phyloP scores from a whole-genome alignment of 1,284 basidiomycete genomes.

The Trametes hirsuta region DNA sequence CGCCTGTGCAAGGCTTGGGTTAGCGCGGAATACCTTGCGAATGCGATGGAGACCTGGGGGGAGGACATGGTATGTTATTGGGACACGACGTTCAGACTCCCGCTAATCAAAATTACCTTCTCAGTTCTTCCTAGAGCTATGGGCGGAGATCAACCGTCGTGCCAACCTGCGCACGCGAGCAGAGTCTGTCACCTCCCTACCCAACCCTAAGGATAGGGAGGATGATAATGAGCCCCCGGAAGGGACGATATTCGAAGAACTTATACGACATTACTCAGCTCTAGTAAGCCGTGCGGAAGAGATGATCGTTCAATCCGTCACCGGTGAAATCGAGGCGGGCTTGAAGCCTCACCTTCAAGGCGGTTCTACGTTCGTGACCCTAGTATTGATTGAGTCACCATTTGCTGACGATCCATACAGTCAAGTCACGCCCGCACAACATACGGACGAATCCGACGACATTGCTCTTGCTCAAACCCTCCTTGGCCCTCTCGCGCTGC shows the following conservation, averaged over 20 bases:
- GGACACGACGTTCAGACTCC: not conserved
- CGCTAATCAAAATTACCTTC: not conserved
- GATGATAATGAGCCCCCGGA: conserved; percentile 44
- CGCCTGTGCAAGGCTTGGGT: conserved; percentile 83
- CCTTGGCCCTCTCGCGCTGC: conserved; percentile 69
- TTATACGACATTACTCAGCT: conserved; percentile 64
- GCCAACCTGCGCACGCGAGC: conserved; percentile 56
- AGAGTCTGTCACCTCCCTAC: conserved; percentile 52
- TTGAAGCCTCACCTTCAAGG: conserved; percentile 63
- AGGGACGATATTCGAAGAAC: conserved; percentile 77
- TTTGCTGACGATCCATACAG: conserved; percentile 20
- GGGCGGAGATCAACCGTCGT: conserved; percentile 72
- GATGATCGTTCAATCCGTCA: conserved; percentile 82
- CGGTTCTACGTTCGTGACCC: conserved; percentile 20
- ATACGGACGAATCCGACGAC: conserved; percentile 37
- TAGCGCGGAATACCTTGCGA: conserved; percentile 73
- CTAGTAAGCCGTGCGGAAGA: conserved; percentile 79
- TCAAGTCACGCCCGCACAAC: conserved; percentile 25
- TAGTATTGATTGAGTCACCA: not conserved
- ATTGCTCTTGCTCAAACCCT: conserved; percentile 67
- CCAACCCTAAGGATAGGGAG: conserved; percentile 44
- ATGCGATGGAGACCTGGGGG: conserved; percentile 77
- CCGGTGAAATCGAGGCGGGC: conserved; percentile 74
- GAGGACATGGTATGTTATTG: conserved; percentile 69
- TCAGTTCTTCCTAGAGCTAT: conserved; percentile 90